Evolutionary conservation across 805 yeast species (phyloP).

Genomic region (Blastobotrys peoriensis): DNA sequence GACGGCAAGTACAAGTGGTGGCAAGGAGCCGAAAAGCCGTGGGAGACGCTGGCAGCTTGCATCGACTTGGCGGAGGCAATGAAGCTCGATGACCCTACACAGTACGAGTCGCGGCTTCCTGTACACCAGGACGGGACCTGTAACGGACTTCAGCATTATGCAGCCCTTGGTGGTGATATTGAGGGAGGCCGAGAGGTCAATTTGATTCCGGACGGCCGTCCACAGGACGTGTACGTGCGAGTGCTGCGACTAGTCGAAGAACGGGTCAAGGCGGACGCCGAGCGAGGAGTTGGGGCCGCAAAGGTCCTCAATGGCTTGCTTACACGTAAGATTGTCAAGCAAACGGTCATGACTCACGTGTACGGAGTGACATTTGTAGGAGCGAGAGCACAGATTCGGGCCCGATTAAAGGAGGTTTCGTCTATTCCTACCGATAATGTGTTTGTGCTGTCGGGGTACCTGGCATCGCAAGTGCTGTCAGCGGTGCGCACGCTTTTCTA

Average conservation of each 20-base stretch:
- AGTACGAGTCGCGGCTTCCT: conserved; percentile 45
- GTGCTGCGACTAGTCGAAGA: conserved; percentile 46
- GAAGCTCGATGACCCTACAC: conserved; percentile 43
- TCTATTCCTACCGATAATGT: conserved; percentile 43
- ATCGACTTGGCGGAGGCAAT: conserved; percentile 47
- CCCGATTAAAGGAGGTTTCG: conserved; percentile 60
- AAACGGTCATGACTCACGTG: conserved; percentile 97
- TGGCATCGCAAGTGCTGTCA: conserved; percentile 71
- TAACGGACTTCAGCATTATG: conserved; percentile 64
- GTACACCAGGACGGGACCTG: conserved; percentile 67
- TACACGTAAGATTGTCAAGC: conserved; percentile 85
- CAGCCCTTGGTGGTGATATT: conserved; percentile 63
- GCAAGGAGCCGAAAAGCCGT: conserved; percentile 54
- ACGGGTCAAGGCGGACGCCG: conserved; percentile 43
- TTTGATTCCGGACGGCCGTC: conserved; percentile 47
- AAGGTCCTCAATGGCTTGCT: conserved; percentile 53
- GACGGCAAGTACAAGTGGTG: conserved; percentile 45
- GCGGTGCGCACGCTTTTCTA: conserved; percentile 80
- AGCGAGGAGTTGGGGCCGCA: conserved; percentile 27
- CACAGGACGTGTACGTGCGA: conserved; percentile 55
- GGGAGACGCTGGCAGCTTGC: conserved; percentile 56
- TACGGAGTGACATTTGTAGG: conserved; percentile 96
- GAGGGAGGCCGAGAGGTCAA: conserved; percentile 63
- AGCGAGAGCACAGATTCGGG: conserved; percentile 81
- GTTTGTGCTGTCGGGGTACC: conserved; percentile 50